These are phyloP conservation scores for Pinus albicaulis DNA, from an alignment of 75 land plant species.

Conservation along the genomic window DNA sequence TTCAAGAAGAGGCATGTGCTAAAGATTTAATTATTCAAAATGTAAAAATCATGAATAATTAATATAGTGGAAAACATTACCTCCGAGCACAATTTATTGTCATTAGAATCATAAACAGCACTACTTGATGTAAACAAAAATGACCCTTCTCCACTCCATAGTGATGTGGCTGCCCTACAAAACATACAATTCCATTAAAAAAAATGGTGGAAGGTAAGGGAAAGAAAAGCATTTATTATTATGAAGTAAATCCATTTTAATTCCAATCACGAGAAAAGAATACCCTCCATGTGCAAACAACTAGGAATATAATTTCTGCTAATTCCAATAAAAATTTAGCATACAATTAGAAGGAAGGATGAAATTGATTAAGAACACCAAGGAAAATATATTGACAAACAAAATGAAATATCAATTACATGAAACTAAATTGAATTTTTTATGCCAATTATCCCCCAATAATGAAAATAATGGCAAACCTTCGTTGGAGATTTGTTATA, in stretches of 20 bases:
- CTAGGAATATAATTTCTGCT: neutral
- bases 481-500: too few relatives aligned
- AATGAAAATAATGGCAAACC: too few relatives aligned
- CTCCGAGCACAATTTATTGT: constrained; percentile 39
- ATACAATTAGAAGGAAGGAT: neutral
- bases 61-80: constrained; percentile 10
- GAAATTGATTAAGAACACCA: too few relatives aligned
- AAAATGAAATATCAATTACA: too few relatives aligned
- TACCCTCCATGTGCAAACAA: neutral
- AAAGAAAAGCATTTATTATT: neutral
- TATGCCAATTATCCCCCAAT: too few relatives aligned
- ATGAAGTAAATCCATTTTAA: neutral
- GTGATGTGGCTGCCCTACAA: constrained; percentile 37
- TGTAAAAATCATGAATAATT: neutral
- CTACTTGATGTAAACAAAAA: constrained; percentile 49
- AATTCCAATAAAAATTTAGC: neutral
- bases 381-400: too few relatives aligned
- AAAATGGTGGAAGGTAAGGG: neutral
- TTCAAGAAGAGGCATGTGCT: neutral
- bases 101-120: constrained; percentile 36
- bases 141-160: constrained; percentile 43
- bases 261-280: neutral
- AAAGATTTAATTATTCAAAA: neutral
- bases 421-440: too few relatives aligned
- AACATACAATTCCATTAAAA: neutral